phyloP scores from a whole-genome alignment of 2,329 filamentous ascomycete genomes.

The Fusarium sp. region DNA sequence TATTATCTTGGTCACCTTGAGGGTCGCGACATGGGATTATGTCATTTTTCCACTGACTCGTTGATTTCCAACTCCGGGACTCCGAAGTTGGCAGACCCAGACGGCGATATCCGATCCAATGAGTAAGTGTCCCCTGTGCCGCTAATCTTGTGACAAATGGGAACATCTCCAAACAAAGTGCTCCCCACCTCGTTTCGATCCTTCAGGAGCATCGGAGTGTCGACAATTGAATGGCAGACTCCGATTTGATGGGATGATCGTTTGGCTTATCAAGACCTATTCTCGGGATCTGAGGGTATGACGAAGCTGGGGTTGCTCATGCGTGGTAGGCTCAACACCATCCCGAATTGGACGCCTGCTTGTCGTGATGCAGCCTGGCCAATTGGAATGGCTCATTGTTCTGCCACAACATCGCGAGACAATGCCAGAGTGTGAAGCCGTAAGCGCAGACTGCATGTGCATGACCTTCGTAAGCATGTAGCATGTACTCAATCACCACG shows the following conservation, averaged over 20 bases:
- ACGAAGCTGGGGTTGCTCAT: not conserved
- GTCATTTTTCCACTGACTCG: not conserved
- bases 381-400: not conserved
- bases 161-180: not conserved
- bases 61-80: slow-evolving; percentile 9
- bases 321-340: not conserved
- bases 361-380: not conserved
- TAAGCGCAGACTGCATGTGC: not conserved
- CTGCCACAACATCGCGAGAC: not conserved
- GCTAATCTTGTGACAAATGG: not conserved
- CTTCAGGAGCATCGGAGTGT: not conserved
- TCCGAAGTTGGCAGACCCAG: not conserved
- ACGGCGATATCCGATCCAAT: not conserved
- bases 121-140: not conserved
- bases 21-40: not conserved
- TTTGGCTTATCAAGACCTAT: not conserved
- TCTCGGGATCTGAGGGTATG: not conserved
- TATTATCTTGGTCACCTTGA: not conserved
- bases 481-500: not conserved
- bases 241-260: not conserved
- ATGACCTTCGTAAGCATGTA: not conserved
- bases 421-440: not conserved
- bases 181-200: not conserved
- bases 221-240: not conserved
- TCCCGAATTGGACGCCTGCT: not conserved